Conservation (phyloP, 73 alveolate genomes). For the Tetrahymena thermophila region DNA sequence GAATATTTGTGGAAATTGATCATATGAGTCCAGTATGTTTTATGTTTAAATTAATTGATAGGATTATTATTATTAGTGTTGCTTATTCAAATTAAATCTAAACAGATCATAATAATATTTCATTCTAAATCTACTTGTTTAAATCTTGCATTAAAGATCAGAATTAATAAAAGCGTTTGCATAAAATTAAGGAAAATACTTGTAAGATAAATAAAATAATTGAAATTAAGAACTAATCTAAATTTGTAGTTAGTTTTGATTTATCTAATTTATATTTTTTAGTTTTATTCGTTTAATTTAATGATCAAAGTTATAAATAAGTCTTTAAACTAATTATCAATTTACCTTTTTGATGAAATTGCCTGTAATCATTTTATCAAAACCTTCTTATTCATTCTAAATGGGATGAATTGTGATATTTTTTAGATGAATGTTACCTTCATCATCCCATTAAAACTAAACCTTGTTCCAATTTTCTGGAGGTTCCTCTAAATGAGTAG, state of each 20-base stretch:
- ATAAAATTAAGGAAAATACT: too few relatives aligned
- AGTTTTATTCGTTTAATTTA: too few relatives aligned
- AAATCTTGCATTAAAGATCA: not conserved
- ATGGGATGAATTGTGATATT: slow-evolving; percentile 81
- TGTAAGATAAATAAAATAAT: too few relatives aligned
- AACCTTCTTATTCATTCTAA: slow-evolving; percentile 80
- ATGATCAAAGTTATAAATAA: not conserved
- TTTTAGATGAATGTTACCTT: slow-evolving; percentile 74
- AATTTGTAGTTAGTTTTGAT: too few relatives aligned
- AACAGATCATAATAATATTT: too few relatives aligned
- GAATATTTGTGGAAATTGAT: not conserved
- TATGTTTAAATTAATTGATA: not conserved
- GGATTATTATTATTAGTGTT: not conserved
- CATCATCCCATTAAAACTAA: slow-evolving; percentile 80
- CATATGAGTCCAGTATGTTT: not conserved
- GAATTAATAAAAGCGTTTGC: too few relatives aligned
- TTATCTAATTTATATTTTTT: too few relatives aligned
- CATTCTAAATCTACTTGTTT: not conserved
- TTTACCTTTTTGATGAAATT: slow-evolving; percentile 77
- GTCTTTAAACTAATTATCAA: too few relatives aligned
- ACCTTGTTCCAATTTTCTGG: slow-evolving; percentile 91
- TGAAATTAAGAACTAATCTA: not conserved
- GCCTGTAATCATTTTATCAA: slow-evolving; percentile 90
- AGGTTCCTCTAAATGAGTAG: slow-evolving; percentile 71
- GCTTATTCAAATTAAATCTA: not conserved